Conservation (phyloP, 257 asterid species). For the Anisodus acutangulus region DNA sequence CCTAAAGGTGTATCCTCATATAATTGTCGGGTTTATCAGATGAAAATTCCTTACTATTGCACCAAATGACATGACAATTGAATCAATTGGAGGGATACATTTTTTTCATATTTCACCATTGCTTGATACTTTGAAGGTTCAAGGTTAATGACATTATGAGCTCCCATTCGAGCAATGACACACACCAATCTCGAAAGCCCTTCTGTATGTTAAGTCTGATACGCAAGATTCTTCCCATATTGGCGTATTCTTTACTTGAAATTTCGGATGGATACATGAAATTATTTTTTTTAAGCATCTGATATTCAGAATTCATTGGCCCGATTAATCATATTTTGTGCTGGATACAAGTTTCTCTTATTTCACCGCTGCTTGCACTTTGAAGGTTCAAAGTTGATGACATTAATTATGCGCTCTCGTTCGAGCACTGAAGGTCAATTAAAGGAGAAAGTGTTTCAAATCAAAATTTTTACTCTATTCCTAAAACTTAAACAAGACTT, state of each 20-base stretch:
- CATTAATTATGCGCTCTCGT: background rate
- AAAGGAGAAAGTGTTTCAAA: too few relatives aligned
- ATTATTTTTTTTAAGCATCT: too few relatives aligned
- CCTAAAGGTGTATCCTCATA: background rate
- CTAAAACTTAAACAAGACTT: too few relatives aligned
- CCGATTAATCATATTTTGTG: too few relatives aligned
- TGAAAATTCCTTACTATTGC: background rate
- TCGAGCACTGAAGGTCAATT: background rate
- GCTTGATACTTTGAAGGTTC: background rate
- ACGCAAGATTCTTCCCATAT: background rate
- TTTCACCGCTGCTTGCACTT: too few relatives aligned
- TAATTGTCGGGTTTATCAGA: background rate
- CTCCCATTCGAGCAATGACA: background rate
- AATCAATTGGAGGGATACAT: constrained; percentile 11
- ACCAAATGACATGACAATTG: background rate
- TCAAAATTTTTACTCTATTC: too few relatives aligned
- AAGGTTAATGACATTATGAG: constrained; percentile 10
- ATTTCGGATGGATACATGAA: background rate
- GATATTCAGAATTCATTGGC: too few relatives aligned
- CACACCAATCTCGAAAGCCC: background rate
- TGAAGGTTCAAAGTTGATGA: background rate
- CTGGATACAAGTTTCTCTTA: too few relatives aligned
- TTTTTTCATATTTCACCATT: background rate
- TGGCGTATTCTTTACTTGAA: background rate
- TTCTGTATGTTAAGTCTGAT: background rate